These are phyloP conservation scores for Allium sativum DNA, from an alignment of 106 monocot species.

Conservation along the genomic window DNA sequence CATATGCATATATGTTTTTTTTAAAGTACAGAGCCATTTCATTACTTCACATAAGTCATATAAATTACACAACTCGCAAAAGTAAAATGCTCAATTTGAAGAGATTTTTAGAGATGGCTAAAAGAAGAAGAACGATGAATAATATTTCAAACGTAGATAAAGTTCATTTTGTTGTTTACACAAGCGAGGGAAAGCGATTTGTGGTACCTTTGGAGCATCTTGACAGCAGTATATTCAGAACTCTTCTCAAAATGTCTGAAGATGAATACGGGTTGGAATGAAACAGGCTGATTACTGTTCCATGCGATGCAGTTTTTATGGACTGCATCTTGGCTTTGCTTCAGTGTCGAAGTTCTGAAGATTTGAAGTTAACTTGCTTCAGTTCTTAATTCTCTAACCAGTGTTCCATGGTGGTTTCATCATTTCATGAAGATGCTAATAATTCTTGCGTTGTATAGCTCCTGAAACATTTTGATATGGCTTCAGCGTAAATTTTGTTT, in stretches of 20 bases:
- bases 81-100: constrained; percentile 4
- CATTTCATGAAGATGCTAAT: background rate
- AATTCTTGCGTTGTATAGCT: too few species aligned
- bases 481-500: too few species aligned
- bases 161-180: constrained; percentile 24
- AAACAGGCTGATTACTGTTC: constrained; percentile 26
- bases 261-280: constrained; percentile 17
- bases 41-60: background rate
- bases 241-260: constrained; percentile 17
- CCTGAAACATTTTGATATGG: too few species aligned
- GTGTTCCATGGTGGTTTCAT: background rate
- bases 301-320: constrained; percentile 24
- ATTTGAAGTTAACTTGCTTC: constrained; percentile 18
- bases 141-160: background rate
- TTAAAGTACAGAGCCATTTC: background rate
- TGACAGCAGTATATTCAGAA: constrained; percentile 4
- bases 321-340: constrained; percentile 16
- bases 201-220: constrained; percentile 19
- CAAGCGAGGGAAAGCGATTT: constrained; percentile 11
- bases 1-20: too few species aligned
- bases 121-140: background rate
- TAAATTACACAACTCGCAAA: background rate
- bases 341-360: constrained; percentile 2
- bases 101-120: background rate
- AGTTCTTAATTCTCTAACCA: constrained; percentile 6